Base-by-base conservation (phyloP, 345 rosid species). In the Lumnitzera racemosa region DNA sequence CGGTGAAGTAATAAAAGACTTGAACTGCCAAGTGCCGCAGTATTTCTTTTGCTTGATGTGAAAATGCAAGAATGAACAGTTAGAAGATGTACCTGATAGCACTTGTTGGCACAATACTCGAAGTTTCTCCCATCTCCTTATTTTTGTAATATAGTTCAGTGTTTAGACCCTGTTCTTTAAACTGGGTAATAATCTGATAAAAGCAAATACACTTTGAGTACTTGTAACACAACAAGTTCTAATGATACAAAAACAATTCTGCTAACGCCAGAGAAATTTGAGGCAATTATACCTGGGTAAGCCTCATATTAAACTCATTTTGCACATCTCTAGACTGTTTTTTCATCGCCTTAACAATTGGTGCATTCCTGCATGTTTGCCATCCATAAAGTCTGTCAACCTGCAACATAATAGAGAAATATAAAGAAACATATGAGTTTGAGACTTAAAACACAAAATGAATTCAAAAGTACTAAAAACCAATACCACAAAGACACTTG, bases 341-440 rank as follows among this genome's bases (percentile, higher is more conserved):
- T 74, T 83, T 90, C 76, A 90, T 47, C 67, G 99, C 74, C 67
- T 77, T 77, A 61, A 56, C 14, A 61, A 89, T 85, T 58, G 98
- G 98, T 48, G 91, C 75, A 81, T 92, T 92, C 62, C 77, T 81
- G 60, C 81, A 72, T 52, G 72, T 60, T 81, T 84, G 85, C 99
- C 99, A 89, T 55, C 82, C 97, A 84, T 90, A 87, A 15, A 89
- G 84, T 70, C 91, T 86, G 80, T 92, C 99, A 51, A 92, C 91
- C 97, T 90, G 76, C 47, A 78, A 70, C 54, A 51, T 67, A 58
- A 29, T 43, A 16, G 66, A 6, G 17, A 24, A 49, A 60, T 16
- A 51, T 5, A 7, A 36, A 36, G 10, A 36, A 36, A 36, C 3
- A 29, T 36, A 36, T 36, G 1, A 36, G 43, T 36, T 36, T 36